phyloP scores from a whole-genome alignment of 2,329 filamentous ascomycete genomes.

The Phialemonium atrogriseum region DNA sequence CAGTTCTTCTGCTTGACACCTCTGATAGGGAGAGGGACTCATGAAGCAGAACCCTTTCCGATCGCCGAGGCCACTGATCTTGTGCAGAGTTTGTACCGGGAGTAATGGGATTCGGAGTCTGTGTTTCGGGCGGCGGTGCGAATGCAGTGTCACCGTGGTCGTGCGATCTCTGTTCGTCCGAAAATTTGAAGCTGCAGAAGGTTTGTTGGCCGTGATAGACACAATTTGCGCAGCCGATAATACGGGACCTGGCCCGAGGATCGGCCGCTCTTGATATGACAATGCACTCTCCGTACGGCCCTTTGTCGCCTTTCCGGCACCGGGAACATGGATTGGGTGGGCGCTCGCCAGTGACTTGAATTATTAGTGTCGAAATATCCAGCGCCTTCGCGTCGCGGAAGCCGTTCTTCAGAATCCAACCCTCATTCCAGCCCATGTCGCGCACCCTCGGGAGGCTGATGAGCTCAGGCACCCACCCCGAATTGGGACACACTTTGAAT shows the following conservation, averaged over 20 bases:
- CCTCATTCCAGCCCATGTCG: constrained; percentile 15
- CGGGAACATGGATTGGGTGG: constrained; percentile 10
- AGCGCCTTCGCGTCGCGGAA: constrained; percentile 11
- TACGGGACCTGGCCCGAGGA: constrained; percentile 6
- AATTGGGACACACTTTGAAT: constrained; percentile 3
- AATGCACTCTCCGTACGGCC: constrained; percentile 19
- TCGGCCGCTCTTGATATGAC: constrained; percentile 9
- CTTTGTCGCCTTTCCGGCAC: constrained; percentile 14
- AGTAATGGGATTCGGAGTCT: constrained; percentile 2
- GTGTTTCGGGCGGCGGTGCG: background rate
- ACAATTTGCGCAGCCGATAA: constrained; percentile 18
- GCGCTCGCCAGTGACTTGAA: constrained; percentile 21
- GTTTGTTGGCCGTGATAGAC: constrained; percentile 16
- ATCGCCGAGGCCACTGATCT: too few species aligned
- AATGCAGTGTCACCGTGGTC: too few species aligned
- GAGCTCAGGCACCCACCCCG: constrained; percentile 14
- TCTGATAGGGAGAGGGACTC: too few species aligned
- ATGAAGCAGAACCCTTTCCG: too few species aligned
- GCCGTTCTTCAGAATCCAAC: constrained; percentile 3
- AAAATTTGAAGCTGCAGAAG: constrained; percentile 11
- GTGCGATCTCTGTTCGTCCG: constrained; percentile 6
- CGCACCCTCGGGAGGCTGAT: constrained; percentile 15
- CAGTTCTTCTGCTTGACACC: too few species aligned
- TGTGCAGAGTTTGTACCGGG: too few species aligned
- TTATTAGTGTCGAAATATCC: constrained; percentile 15